Conservation (phyloP, 345 rosid species). For the Acer negundo region DNA sequence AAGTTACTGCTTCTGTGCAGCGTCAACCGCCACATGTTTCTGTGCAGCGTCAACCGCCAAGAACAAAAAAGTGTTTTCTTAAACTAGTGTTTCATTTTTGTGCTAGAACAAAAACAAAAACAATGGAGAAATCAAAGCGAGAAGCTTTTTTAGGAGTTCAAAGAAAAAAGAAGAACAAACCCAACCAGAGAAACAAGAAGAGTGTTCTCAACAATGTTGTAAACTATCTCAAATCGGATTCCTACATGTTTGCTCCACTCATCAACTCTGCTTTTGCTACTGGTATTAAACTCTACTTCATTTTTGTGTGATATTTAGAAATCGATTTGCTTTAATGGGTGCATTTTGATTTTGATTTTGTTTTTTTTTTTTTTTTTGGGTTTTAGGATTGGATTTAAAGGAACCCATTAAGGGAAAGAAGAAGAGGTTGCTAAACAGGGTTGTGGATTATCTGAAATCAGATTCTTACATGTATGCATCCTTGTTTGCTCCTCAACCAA, state of each 20-base stretch:
- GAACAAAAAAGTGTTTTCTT: neutral
- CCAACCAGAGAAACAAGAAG: constrained; percentile 31
- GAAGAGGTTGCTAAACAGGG: constrained; percentile 31
- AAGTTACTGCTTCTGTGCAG: neutral
- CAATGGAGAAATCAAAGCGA: constrained; percentile 27
- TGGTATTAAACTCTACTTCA: constrained; percentile 15
- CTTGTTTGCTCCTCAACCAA: constrained; percentile 24
- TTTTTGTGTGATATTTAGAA: neutral
- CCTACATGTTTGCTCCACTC: constrained; percentile 53
- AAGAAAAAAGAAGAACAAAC: constrained; percentile 28
- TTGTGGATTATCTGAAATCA: constrained; percentile 47
- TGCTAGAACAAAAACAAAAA: neutral
- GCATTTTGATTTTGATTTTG: neutral
- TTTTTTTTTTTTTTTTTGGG: constrained; percentile 16
- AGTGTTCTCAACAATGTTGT: constrained; percentile 25
- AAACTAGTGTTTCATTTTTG: too few species aligned
- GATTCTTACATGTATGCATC: constrained; percentile 49
- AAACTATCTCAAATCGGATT: constrained; percentile 46
- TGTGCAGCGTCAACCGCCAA: neutral
- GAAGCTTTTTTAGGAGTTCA: constrained; percentile 21
- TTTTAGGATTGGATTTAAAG: constrained; percentile 19
- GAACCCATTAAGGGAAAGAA: constrained; percentile 31
- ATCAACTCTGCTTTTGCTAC: neutral
- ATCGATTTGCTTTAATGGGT: neutral
- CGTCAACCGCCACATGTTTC: too few species aligned